Base-by-base conservation (phyloP, 2,329 filamentous ascomycete species). In the Cephalotrichum gorgonifer region DNA sequence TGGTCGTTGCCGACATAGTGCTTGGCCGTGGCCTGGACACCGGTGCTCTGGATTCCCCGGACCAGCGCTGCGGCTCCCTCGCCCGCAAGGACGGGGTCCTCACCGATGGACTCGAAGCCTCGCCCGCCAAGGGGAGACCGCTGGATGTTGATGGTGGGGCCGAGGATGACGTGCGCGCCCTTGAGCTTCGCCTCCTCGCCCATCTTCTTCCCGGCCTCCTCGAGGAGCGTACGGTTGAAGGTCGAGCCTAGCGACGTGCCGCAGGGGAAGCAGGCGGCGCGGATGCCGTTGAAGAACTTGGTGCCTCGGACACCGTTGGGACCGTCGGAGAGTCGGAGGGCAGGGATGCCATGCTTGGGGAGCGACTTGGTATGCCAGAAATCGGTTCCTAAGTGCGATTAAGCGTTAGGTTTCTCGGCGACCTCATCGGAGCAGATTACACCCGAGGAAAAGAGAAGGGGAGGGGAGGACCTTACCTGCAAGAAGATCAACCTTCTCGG, bases 291-390 rank as follows among this genome's bases (percentile, higher is more conserved):
- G 64, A 86, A 85, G 69, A 84, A 85, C 55, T 76, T 79, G 43
- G 76, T 80, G 46, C 82, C 83, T 54, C 83, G 72, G 30, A 83
- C 76, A 46, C 83, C 83, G 60, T 85, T 86, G 33, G 84, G 84
- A 0, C 83, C 83, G 56, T 87, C 83, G 33, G 79, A 77, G 43
- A 82, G 71, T 44, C 83, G 78, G 28, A 86, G 69, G 0, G 81
- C 79, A 6, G 82, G 82, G 30, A 86, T 72, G 2, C 76, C 75
- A 56, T 81, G 73, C 22, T 77, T 61, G 9, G 78, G 76, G 6
- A 86, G 67, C 14, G 75, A 62, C 55, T 78, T 75, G 30, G 82
- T 83, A 57, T 85, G 79, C 83, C 83, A 86, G 58, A 85, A 85
- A 63, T 86, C 82, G 54, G 76, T 73, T 50, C 79, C 79, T 75